These are phyloP conservation scores for Endoconidiophora polonica DNA, from an alignment of 2,329 filamentous ascomycete genomes.

Conservation along the genomic window DNA sequence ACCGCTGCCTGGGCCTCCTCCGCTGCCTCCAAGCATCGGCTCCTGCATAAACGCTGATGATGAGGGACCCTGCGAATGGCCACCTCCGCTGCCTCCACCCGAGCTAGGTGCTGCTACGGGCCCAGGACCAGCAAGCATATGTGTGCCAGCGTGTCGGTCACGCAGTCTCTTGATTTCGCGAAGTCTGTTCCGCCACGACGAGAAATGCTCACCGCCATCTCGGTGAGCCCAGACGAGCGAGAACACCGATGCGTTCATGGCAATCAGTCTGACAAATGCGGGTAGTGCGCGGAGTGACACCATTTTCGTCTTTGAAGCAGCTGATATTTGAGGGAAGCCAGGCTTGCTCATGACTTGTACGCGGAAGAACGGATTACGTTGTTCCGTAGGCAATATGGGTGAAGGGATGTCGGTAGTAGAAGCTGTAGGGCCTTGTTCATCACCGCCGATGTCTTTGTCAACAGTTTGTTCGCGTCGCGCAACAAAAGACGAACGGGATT, in stretches of 20 bases:
- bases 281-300: conserved; percentile 70
- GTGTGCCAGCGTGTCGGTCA: conserved; percentile 42
- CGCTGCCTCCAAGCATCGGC: not conserved
- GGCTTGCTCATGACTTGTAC: conserved; percentile 79
- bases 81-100: conserved; percentile 17
- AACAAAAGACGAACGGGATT: conserved; percentile 61
- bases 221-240: conserved; percentile 73
- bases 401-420: not conserved
- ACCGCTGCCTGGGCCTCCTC: conserved; percentile 11
- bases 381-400: conserved; percentile 4
- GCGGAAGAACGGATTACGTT: conserved; percentile 52
- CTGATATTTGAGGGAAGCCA: conserved; percentile 81
- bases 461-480: conserved; percentile 35
- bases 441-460: not conserved
- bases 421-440: not conserved
- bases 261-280: conserved; percentile 70
- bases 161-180: conserved; percentile 70
- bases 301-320: conserved; percentile 77
- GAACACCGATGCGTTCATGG: conserved; percentile 87
- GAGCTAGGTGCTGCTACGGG: conserved; percentile 17
- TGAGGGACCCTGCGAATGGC: conserved; percentile 15
- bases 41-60: conserved; percentile 12
- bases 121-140: conserved; percentile 20
- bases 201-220: conserved; percentile 65
- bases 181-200: conserved; percentile 76